These are phyloP conservation scores for Helotiales sp. DNA, from an alignment of 2,329 filamentous ascomycete genomes.

Conservation along the genomic window DNA sequence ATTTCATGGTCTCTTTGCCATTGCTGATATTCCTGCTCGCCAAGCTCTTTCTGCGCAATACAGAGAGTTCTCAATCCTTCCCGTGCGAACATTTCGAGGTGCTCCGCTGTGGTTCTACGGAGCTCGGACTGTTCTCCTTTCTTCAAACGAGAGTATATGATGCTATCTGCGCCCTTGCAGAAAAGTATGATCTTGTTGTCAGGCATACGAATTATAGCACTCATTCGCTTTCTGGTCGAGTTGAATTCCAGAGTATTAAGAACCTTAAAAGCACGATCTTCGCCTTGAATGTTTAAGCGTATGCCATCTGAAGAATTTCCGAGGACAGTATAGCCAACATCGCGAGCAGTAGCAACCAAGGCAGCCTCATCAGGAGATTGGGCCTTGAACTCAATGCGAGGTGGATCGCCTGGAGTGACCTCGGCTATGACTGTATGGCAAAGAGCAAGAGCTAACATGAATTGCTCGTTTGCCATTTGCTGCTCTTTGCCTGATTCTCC, in stretches of 20 bases:
- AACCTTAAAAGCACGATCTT: conserved; percentile 81
- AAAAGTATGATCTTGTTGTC: conserved; percentile 86
- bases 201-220: conserved; percentile 92
- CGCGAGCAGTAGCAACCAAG: conserved; percentile 88
- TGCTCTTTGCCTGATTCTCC: conserved; percentile 78
- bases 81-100: conserved; percentile 94
- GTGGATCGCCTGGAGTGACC: conserved; percentile 82
- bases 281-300: conserved; percentile 81
- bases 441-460: conserved; percentile 93
- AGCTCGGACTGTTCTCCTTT: conserved; percentile 84
- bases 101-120: conserved; percentile 80
- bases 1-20: conserved; percentile 89
- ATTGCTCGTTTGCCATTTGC: conserved; percentile 75
- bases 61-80: conserved; percentile 95
- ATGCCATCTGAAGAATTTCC: conserved; percentile 79
- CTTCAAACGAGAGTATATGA: conserved; percentile 91
- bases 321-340: conserved; percentile 92
- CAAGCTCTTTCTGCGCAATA: conserved; percentile 79
- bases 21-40: conserved; percentile 76
- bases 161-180: conserved; percentile 96
- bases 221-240: conserved; percentile 95
- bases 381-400: conserved; percentile 91
- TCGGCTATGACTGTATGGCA: conserved; percentile 97
- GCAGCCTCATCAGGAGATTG: conserved; percentile 97
- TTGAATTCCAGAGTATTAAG: conserved; percentile 98